phyloP scores from a whole-genome alignment of 495 filamentous ascomycete genomes.

The Entonaema liquescens region DNA sequence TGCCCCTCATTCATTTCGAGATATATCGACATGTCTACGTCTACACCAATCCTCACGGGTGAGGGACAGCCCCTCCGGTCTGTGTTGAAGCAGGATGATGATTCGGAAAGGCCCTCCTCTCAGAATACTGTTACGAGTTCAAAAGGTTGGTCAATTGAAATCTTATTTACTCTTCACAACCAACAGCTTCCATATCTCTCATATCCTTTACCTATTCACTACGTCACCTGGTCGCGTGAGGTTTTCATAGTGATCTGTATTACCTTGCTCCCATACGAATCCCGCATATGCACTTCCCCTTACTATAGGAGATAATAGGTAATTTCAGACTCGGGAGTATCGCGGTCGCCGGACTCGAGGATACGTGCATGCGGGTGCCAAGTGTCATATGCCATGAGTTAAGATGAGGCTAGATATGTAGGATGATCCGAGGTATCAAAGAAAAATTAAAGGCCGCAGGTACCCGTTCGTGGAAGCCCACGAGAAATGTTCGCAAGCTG shows the following conservation, averaged over 20 bases:
- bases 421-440: neutral
- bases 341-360: neutral
- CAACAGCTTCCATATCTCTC: neutral
- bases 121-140: conserved; percentile 39
- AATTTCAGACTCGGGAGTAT: neutral
- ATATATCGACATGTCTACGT: conserved; percentile 36
- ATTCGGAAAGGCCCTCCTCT: conserved; percentile 48
- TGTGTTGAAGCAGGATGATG: conserved; percentile 55
- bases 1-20: conserved; percentile 18
- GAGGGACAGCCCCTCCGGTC: conserved; percentile 51
- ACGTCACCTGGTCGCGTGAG: conserved; percentile 14
- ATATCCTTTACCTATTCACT: neutral
- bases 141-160: conserved; percentile 53
- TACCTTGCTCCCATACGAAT: conserved; percentile 2
- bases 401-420: neutral
- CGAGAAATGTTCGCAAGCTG: neutral
- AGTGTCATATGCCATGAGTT: neutral
- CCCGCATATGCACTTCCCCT: neutral
- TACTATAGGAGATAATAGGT: neutral
- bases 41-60: conserved; percentile 34
- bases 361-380: neutral
- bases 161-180: neutral
- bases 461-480: conserved; percentile 7
- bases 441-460: neutral
- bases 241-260: conserved; percentile 3